These are phyloP conservation scores for Torulaspora quercuum DNA, from an alignment of 805 yeast genomes.

Conservation along the genomic window DNA sequence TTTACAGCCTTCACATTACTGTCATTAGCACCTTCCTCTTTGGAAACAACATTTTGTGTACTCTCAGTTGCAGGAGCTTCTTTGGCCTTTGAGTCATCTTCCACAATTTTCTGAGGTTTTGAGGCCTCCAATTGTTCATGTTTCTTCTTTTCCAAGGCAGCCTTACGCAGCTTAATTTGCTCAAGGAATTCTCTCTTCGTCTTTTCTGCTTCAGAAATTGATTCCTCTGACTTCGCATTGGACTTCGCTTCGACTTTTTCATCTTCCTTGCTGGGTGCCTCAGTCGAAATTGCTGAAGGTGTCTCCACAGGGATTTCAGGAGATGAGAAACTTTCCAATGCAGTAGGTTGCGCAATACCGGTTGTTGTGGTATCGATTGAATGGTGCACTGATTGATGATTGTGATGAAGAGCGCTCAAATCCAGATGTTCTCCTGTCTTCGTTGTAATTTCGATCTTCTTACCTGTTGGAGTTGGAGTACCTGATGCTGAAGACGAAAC, in stretches of 20 bases:
- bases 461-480: conserved; percentile 20
- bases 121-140: conserved; percentile 15
- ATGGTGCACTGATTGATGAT: conserved; percentile 15
- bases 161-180: conserved; percentile 32
- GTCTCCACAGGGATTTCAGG: background rate
- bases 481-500: conserved; percentile 13
- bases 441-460: conserved; percentile 35
- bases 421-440: conserved; percentile 35
- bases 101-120: conserved; percentile 9
- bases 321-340: background rate
- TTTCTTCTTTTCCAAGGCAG: conserved; percentile 31
- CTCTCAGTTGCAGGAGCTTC: conserved; percentile 6
- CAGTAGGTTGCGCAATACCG: conserved; percentile 1
- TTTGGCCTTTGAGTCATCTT: conserved; percentile 8
- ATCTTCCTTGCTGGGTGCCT: conserved; percentile 2
- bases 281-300: no score
- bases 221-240: conserved; percentile 4
- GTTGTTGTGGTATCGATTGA: conserved; percentile 5
- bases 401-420: conserved; percentile 29
- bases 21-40: conserved; percentile 1
- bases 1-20: conserved; percentile 8
- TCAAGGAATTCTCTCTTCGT: conserved; percentile 31
- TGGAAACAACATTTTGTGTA: conserved; percentile 3
- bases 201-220: conserved; percentile 26
- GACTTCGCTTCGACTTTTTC: conserved; percentile 9